Evolutionary conservation across 192 early-diverging fungal genomes (phyloP), one percentile per base, ranked within the genome.

Genomic region (Backusella liffmaniae): DNA sequence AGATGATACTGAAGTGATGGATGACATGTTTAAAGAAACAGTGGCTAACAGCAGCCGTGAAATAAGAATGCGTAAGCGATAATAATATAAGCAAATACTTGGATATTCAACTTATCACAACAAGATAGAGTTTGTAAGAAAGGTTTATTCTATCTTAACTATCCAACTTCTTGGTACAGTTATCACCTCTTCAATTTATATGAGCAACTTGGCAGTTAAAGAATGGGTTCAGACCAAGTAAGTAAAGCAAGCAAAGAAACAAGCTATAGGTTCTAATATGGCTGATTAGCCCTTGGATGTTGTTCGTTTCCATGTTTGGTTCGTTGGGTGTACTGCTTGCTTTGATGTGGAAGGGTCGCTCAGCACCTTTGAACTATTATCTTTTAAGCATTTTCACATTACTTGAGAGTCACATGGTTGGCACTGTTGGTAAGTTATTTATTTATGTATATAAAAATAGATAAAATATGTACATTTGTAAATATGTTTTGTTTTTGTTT

Each of bases 61-160:
- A 35, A 73, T 81, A 51, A 66, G 80, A 35, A 59, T 81, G 67
- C 80, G 80, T 81, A 77, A 75, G 78, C 8, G 15, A 44, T 5
- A 44, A 44, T 0, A 44, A 15, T 13, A 44, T 12, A 44, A 44
- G 42, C 12, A 15, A 9, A 49, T 5, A 21, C 35, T 39, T 51
- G 53, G 2, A 23, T 10, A 5, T 23, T 4, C 26, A 37, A 26
- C 49, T 76, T 26, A 29, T 32, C 32, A 32, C 39, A 65, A 32
- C 56, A 34, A 15, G 13, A 41, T 73, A 82, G 90, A 87, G 46
- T 92, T 92, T 83, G 79, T 92, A 35, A 88, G 91, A 81, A 92
- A 92, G 83, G 91, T 92, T 0, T 92, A 92, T 77, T 88, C 89
- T 26, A 92, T 94, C 41, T 84, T 94, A 4, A 84, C 87, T 8